These are phyloP conservation scores for Senecio squalidus DNA, from an alignment of 140 eudicot species.

Conservation along the genomic window DNA sequence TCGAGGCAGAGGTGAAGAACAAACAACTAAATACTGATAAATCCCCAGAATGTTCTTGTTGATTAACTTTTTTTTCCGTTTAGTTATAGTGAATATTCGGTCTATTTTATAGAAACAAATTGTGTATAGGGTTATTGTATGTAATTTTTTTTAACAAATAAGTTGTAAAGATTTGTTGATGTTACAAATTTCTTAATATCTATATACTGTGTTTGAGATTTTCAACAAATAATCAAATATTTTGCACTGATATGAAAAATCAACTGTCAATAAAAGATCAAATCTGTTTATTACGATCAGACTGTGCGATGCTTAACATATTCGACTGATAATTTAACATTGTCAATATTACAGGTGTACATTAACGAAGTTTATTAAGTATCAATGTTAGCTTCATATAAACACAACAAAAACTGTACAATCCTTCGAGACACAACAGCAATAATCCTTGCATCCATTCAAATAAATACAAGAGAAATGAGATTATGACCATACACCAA, in stretches of 20 bases:
- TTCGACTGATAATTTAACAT: neutral
- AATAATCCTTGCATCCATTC: slow-evolving; percentile 11
- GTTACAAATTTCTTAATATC: too few relatives aligned
- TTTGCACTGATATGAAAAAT: neutral
- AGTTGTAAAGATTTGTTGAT: slow-evolving; percentile 9
- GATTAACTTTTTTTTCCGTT: neutral
- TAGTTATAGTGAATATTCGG: too few relatives aligned
- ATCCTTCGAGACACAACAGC: slow-evolving; percentile 5
- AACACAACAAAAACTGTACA: slow-evolving; percentile 21
- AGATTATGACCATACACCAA: neutral
- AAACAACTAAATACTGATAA: neutral
- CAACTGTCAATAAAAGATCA: neutral
- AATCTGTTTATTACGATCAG: neutral
- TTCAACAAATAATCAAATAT: neutral
- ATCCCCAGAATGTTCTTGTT: slow-evolving; percentile 14
- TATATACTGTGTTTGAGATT: neutral
- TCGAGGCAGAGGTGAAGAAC: slow-evolving; percentile 20
- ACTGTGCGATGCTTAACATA: too few relatives aligned
- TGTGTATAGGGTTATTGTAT: slow-evolving; percentile 14
- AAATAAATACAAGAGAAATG: slow-evolving; percentile 6
- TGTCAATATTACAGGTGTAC: neutral
- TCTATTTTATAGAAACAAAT: slow-evolving; percentile 14
- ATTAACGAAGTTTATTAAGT: neutral
- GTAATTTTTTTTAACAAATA: slow-evolving; percentile 7
- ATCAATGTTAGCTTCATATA: slow-evolving; percentile 13